Base-by-base conservation (phyloP, 345 rosid species). In the Luvunga scandens region DNA sequence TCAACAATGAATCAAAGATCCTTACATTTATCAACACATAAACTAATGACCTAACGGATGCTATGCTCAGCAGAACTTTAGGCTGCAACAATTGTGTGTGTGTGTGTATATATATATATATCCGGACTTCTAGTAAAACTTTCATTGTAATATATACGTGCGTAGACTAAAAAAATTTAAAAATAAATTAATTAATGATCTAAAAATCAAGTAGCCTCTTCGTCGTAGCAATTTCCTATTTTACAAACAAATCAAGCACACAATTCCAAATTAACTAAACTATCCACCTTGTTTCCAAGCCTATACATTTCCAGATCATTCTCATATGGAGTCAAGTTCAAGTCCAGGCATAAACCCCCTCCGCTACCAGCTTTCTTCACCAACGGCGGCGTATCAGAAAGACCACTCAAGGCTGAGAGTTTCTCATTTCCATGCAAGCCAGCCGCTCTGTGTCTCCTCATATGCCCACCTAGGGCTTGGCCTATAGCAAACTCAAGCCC, bases 401-500 rank as follows among this genome's bases (percentile, higher is more conserved):
- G 18, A 14, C n/a, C 14, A 13, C 9, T 75, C 60, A 64, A 33
- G 25, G 38, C 7, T n/a, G 70, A 62, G 30, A 5, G 71, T 8
- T 66, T 66, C 45, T 75, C 80, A 62, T 61, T 73, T 33, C 77
- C 83, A 64, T 72, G 78, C 76, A 71, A 55, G 3, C 73, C 59
- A 22, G 67, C 73, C 6, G 81, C 68, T 68, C 89, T 82, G 24
- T 91, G 93, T 76, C 93, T 85, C 80, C 93, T 90, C 95, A 91
- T 90, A 69, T 91, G 95, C 16, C 95, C 93, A 0, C 93, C 93
- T 22, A 89, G 67, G 2, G 95, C 91, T 72, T 91, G 93, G 6
- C 93, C 98, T 50, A 95, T 85, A 0, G 97, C 85, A 60, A 95
- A 95, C 85, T 92, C 95, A 1, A 90, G 84, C 5, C 98, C 98